These are phyloP conservation scores for Drechslerella stenobrocha DNA, from an alignment of 2,329 filamentous ascomycete species.

Conservation along the genomic window DNA sequence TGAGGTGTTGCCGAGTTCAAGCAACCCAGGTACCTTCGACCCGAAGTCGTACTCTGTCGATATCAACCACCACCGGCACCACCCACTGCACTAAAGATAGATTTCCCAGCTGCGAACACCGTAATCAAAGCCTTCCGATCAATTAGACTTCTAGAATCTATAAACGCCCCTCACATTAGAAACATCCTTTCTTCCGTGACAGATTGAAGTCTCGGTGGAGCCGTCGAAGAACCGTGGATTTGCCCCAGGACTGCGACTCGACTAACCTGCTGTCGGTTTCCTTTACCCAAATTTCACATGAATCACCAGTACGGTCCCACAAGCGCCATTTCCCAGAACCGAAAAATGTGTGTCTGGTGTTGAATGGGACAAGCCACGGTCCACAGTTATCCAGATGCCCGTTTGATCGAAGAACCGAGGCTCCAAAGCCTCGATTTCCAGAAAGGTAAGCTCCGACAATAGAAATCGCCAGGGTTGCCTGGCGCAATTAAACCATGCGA, in stretches of 20 bases:
- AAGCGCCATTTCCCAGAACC: background rate
- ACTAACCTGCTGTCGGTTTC: slow-evolving; percentile 3
- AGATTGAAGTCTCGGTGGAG: background rate
- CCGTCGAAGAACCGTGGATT: background rate
- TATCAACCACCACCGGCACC: too few relatives aligned
- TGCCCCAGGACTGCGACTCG: background rate
- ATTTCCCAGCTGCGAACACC: too few relatives aligned
- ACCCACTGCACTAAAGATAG: too few relatives aligned
- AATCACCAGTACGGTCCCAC: background rate
- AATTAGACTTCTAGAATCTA: too few relatives aligned
- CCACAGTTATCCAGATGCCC: background rate
- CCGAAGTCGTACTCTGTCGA: too few relatives aligned
- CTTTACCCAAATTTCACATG: background rate
- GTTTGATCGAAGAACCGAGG: background rate
- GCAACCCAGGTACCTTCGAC: too few relatives aligned
- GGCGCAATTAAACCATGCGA: slow-evolving; percentile 46
- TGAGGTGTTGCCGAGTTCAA: too few relatives aligned
- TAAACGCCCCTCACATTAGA: too few relatives aligned
- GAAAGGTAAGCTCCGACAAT: background rate
- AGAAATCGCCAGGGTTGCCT: slow-evolving; percentile 9
- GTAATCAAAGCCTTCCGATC: too few relatives aligned
- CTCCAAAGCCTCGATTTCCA: background rate
- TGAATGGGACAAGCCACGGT: background rate
- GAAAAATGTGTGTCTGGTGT: background rate
- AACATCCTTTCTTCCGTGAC: background rate